Percentiles rank a stretch among this genome's conserved stretches.
These are phyloP conservation scores for Thalassiosira livingstoniorum DNA, from an alignment of 352 stramenopile species.

Conservation along the genomic window DNA sequence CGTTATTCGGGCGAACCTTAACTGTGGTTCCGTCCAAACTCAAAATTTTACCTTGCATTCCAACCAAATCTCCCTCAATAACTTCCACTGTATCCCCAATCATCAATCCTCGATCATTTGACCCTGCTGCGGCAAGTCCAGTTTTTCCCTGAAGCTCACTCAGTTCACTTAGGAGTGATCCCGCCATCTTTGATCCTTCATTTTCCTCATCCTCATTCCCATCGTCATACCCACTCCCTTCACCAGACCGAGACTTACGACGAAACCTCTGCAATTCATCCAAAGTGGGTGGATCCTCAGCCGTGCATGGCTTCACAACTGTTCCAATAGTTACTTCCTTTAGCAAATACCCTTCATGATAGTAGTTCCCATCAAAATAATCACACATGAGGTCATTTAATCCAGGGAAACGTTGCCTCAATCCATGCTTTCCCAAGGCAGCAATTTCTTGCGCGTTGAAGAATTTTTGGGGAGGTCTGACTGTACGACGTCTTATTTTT, in stretches of 20 bases:
- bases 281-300: constrained; percentile 83
- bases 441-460: constrained; percentile 84
- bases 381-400: constrained; percentile 80
- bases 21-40: constrained; percentile 84
- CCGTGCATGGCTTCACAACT: constrained; percentile 82
- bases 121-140: constrained; percentile 47
- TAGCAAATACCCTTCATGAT: constrained; percentile 85
- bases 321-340: constrained; percentile 86
- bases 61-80: constrained; percentile 86
- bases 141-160: constrained; percentile 83
- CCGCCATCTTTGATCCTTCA: constrained; percentile 82
- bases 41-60: constrained; percentile 85
- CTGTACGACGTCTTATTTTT: constrained; percentile 75
- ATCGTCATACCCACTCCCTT: constrained; percentile 55
- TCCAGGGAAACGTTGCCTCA: constrained; percentile 75
- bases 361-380: constrained; percentile 86
- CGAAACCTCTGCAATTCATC: constrained; percentile 86
- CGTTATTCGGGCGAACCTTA: constrained; percentile 83
- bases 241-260: constrained; percentile 64
- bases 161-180: constrained; percentile 83
- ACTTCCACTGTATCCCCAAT: constrained; percentile 87
- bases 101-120: constrained; percentile 71
- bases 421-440: constrained; percentile 66
- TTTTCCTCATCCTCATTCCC: constrained; percentile 78
- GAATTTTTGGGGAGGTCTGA: constrained; percentile 85